Evolutionary conservation across 2,329 filamentous ascomycete species (phyloP).

Genomic region (Alternaria hordeiaustralica): DNA sequence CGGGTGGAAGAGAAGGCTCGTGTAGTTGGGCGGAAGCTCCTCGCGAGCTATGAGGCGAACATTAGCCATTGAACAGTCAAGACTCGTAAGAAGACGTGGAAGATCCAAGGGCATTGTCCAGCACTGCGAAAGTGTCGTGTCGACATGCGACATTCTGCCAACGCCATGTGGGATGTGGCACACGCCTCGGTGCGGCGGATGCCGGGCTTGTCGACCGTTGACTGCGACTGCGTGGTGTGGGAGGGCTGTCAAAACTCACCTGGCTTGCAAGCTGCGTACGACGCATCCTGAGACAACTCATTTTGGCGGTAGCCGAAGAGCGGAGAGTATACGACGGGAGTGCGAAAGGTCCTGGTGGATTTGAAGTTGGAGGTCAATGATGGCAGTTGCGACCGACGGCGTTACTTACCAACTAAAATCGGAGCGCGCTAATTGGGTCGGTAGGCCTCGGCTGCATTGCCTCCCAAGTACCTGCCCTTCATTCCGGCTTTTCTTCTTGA

Average conservation of each 20-base stretch:
- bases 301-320: constrained; percentile 40
- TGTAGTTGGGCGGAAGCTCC: constrained; percentile 67
- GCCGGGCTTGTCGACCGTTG: constrained; percentile 20
- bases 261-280: constrained; percentile 48
- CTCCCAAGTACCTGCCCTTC: constrained; percentile 19
- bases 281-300: constrained; percentile 51
- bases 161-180: constrained; percentile 30
- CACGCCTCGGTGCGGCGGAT: constrained; percentile 35
- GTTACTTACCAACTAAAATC: constrained; percentile 27
- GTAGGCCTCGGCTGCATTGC: constrained; percentile 37
- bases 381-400: constrained; percentile 23
- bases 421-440: constrained; percentile 34
- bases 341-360: constrained; percentile 30
- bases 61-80: constrained; percentile 39
- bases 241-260: constrained; percentile 35
- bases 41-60: constrained; percentile 62
- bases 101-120: neutral
- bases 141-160: constrained; percentile 12
- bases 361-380: constrained; percentile 33
- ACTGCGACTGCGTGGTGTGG: constrained; percentile 15
- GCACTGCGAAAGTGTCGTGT: neutral
- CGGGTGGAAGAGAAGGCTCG: constrained; percentile 88
- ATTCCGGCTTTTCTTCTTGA: constrained; percentile 38
- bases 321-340: constrained; percentile 28
- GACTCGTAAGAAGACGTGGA: neutral